Conservation (phyloP, 2,329 filamentous ascomycete genomes). For the Phialemonium atrogriseum region DNA sequence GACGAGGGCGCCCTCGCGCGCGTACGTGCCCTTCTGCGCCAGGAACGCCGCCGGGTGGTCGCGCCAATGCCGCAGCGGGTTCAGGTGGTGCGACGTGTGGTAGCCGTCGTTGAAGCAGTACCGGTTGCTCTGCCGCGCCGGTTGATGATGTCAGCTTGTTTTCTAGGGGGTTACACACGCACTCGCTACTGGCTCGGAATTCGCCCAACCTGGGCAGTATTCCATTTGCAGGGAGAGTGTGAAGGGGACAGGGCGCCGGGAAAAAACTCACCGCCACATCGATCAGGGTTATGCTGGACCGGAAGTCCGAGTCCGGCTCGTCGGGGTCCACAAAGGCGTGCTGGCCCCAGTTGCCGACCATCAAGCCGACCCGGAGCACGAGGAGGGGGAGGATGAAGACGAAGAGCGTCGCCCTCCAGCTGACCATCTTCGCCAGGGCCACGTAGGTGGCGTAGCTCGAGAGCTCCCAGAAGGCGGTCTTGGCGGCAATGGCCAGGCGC, state of each 20-base stretch:
- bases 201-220: too few relatives aligned
- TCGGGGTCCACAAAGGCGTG: conserved; percentile 71
- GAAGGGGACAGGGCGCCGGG: background rate
- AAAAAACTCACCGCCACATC: conserved; percentile 61
- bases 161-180: too few relatives aligned
- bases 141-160: conserved; percentile 7
- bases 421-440: conserved; percentile 28
- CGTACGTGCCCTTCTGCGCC: conserved; percentile 58
- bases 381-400: conserved; percentile 59
- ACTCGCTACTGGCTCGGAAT: too few relatives aligned
- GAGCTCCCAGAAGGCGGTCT: conserved; percentile 54
- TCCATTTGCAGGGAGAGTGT: too few relatives aligned
- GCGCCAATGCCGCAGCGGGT: conserved; percentile 72
- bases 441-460: conserved; percentile 38
- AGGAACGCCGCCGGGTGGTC: conserved; percentile 70
- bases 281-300: conserved; percentile 71
- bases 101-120: conserved; percentile 80
- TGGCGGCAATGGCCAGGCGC: conserved; percentile 44
- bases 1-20: conserved; percentile 59
- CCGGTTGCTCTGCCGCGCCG: conserved; percentile 56
- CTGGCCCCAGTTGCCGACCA: conserved; percentile 81
- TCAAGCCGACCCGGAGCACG: conserved; percentile 60
- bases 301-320: conserved; percentile 69
- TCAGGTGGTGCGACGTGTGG: conserved; percentile 73
- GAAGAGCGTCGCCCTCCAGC: conserved; percentile 51